These are phyloP conservation scores for Plasmodium malariae DNA, from an alignment of 169 alveolate genomes.

Conservation along the genomic window DNA sequence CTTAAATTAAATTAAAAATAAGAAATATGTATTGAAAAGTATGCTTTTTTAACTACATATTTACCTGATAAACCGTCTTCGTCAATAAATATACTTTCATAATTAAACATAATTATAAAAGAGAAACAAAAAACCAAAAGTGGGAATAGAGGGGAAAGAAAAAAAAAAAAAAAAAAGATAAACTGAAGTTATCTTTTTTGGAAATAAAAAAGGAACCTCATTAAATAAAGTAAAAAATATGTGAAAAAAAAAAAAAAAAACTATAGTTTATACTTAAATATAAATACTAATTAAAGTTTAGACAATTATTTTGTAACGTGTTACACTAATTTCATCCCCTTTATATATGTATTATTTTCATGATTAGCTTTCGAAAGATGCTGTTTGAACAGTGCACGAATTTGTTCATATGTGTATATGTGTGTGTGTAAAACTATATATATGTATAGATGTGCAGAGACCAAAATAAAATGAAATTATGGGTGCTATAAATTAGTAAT, in stretches of 20 bases:
- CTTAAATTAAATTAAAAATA: slow-evolving; percentile 9
- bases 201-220: neutral
- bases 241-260: slow-evolving; percentile 8
- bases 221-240: neutral
- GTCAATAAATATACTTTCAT: slow-evolving; percentile 72
- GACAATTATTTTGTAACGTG: slow-evolving; percentile 14
- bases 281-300: neutral
- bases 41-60: neutral
- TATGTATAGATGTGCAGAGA: neutral
- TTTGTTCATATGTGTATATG: neutral
- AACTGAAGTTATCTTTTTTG: neutral
- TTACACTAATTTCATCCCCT: neutral
- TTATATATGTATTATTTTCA: neutral
- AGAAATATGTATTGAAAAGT: slow-evolving; percentile 3
- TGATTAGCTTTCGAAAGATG: slow-evolving; percentile 10
- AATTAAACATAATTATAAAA: slow-evolving; percentile 69
- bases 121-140: slow-evolving; percentile 9
- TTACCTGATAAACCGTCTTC: slow-evolving; percentile 68
- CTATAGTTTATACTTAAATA: neutral
- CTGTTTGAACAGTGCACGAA: slow-evolving; percentile 3
- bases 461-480: neutral
- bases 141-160: neutral
- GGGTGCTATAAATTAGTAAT: slow-evolving; percentile 2
- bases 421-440: too few relatives aligned
- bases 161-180: neutral